A percentile compares a stretch with the other conserved stretches of the same genome.
Evolutionary conservation across 352 stramenopile genomes (phyloP).

Genomic region (Phytophthora meadii): DNA sequence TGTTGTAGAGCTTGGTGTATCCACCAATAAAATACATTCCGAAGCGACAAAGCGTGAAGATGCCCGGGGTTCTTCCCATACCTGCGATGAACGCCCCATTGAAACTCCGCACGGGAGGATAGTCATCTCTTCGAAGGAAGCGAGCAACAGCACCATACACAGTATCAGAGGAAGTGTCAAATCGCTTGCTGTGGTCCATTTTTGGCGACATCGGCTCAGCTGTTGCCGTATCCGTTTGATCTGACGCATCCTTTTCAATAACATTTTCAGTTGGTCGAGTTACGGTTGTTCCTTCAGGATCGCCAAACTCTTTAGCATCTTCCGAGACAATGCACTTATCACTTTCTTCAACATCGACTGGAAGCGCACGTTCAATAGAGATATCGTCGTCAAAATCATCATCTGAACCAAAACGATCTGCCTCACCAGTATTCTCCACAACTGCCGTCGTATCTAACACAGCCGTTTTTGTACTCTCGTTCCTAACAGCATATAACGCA

Average conservation of each 20-base stretch:
- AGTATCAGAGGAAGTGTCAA: slow-evolving; percentile 62
- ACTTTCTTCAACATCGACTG: slow-evolving; percentile 24
- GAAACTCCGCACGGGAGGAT: slow-evolving; percentile 63
- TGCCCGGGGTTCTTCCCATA: slow-evolving; percentile 62
- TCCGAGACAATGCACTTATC: slow-evolving; percentile 49
- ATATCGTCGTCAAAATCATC: slow-evolving; percentile 37
- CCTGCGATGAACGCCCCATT: slow-evolving; percentile 65
- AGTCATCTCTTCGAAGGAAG: slow-evolving; percentile 72
- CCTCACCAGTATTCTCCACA: not conserved
- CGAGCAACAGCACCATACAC: slow-evolving; percentile 65
- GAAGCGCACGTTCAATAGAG: not conserved
- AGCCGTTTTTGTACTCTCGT: slow-evolving; percentile 5
- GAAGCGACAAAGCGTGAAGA: slow-evolving; percentile 61
- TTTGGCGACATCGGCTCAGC: slow-evolving; percentile 26
- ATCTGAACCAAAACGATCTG: slow-evolving; percentile 14
- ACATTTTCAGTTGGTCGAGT: not conserved
- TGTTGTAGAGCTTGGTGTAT: slow-evolving; percentile 59
- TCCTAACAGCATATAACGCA: slow-evolving; percentile 28
- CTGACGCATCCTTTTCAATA: slow-evolving; percentile 8
- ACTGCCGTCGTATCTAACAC: not conserved
- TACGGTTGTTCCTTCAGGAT: not conserved
- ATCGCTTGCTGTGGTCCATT: slow-evolving; percentile 23
- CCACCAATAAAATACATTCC: slow-evolving; percentile 77
- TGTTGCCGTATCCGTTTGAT: not conserved
- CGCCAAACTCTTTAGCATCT: not conserved